These are phyloP conservation scores for Pichia terricola DNA, from an alignment of 1,139 yeast species.

Conservation along the genomic window DNA sequence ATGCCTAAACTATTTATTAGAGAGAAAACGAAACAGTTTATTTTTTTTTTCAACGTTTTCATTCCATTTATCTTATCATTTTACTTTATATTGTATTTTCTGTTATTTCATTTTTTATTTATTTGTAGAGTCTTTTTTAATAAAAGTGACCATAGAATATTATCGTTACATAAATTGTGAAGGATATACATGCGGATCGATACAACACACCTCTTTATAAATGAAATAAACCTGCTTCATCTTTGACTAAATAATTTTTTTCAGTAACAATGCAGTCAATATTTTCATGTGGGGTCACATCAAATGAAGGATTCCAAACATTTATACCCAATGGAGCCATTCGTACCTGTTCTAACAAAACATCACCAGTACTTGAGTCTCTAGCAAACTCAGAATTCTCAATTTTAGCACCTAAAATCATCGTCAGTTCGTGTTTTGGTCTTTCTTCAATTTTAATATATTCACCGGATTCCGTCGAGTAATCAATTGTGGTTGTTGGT, in stretches of 20 bases:
- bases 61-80: background rate
- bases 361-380: slow-evolving; percentile 12
- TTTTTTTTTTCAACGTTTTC: slow-evolving; percentile 1
- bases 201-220: too few relatives aligned
- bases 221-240: slow-evolving; percentile 27
- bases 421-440: slow-evolving; percentile 68
- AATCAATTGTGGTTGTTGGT: slow-evolving; percentile 84
- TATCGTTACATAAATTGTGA: too few relatives aligned
- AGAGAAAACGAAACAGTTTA: background rate
- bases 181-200: too few relatives aligned
- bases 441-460: slow-evolving; percentile 82
- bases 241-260: slow-evolving; percentile 43
- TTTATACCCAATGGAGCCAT: slow-evolving; percentile 78
- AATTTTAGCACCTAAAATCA: slow-evolving; percentile 59
- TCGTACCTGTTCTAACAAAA: slow-evolving; percentile 44
- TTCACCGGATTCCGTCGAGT: slow-evolving; percentile 54
- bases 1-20: background rate
- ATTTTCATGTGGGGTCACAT: slow-evolving; percentile 73
- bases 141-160: too few relatives aligned
- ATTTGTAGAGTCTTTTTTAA: background rate
- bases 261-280: slow-evolving; percentile 91
- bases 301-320: slow-evolving; percentile 97
- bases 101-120: background rate
- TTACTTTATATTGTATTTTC: slow-evolving; percentile 1
- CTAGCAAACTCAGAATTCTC: slow-evolving; percentile 18